phyloP scores from a whole-genome alignment of 192 early-diverging fungal genomes.

The Phycomyces nitens region DNA sequence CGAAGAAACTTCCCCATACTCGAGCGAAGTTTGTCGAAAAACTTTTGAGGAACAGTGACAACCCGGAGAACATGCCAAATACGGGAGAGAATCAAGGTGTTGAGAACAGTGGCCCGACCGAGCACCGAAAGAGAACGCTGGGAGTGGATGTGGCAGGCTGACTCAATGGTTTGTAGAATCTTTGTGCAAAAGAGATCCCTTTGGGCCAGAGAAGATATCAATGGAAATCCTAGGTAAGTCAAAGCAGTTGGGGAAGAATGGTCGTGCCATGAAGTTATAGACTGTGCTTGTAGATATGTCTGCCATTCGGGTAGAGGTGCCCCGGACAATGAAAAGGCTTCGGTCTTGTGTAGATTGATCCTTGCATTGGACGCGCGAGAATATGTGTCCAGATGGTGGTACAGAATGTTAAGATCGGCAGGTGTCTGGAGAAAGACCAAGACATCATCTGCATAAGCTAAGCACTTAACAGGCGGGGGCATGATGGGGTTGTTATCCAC shows the following conservation, averaged over 20 bases:
- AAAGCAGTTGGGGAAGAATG: neutral
- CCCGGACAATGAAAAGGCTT: conserved; percentile 8
- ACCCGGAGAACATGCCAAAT: conserved; percentile 17
- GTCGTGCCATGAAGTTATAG: neutral
- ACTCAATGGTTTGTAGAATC: neutral
- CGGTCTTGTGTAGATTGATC: conserved; percentile 18
- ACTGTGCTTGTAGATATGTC: neutral
- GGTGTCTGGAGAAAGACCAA: neutral
- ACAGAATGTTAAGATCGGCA: neutral
- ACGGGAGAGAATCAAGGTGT: conserved; percentile 1
- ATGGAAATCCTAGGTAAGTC: neutral
- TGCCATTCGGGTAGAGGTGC: neutral
- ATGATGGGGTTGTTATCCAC: neutral
- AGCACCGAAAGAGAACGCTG: conserved; percentile 1
- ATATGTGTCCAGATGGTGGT: neutral
- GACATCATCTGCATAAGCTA: conserved; percentile 24
- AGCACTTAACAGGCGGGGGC: neutral
- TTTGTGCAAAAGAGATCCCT: neutral
- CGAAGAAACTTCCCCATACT: neutral
- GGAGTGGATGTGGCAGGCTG: neutral
- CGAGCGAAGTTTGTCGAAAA: neutral
- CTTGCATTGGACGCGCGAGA: conserved; percentile 7
- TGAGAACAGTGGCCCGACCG: neutral
- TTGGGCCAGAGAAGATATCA: neutral
- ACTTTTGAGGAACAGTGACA: neutral